A percentile compares a stretch with the other conserved stretches of the same genome.
Conservation (phyloP, 805 yeast species). For the Wickerhamiella australiensis region DNA sequence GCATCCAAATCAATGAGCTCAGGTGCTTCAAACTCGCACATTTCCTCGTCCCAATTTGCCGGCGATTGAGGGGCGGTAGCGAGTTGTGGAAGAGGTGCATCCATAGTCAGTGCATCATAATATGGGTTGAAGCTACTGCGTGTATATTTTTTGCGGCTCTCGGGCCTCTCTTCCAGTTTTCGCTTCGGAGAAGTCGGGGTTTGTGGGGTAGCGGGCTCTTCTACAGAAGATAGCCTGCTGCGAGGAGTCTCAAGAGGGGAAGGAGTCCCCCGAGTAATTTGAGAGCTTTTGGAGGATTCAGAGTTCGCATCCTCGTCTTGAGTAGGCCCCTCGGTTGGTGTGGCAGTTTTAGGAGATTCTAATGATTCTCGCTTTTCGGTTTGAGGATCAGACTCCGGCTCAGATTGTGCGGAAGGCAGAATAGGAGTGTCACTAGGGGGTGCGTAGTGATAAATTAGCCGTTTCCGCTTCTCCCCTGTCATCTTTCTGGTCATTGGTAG, state of each 20-base stretch:
- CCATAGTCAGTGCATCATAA: constrained; percentile 21
- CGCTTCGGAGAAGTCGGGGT: constrained; percentile 10
- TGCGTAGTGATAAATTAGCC: constrained; percentile 24
- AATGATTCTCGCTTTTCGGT: background rate
- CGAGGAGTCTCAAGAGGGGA: background rate
- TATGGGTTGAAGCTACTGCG: constrained; percentile 20
- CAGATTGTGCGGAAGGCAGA: background rate
- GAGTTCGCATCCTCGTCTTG: no score
- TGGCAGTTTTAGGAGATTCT: background rate
- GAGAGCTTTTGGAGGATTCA: background rate
- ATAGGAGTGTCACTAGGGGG: constrained; percentile 10
- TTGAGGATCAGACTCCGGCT: background rate
- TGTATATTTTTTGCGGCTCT: constrained; percentile 5
- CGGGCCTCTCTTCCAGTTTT: constrained; percentile 2
- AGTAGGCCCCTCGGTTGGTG: background rate
- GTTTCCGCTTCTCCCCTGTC: constrained; percentile 23
- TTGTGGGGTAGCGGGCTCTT: background rate
- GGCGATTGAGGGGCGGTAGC: constrained; percentile 16
- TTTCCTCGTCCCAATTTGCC: constrained; percentile 12
- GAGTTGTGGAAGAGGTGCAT: constrained; percentile 11
- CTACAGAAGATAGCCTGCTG: background rate
- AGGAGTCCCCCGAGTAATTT: background rate
- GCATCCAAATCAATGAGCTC: constrained; percentile 23
- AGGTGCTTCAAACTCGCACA: constrained; percentile 20
- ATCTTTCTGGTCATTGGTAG: constrained; percentile 24